Conservation (phyloP, 2,329 filamentous ascomycete genomes). For the Trichoderma lentiforme region DNA sequence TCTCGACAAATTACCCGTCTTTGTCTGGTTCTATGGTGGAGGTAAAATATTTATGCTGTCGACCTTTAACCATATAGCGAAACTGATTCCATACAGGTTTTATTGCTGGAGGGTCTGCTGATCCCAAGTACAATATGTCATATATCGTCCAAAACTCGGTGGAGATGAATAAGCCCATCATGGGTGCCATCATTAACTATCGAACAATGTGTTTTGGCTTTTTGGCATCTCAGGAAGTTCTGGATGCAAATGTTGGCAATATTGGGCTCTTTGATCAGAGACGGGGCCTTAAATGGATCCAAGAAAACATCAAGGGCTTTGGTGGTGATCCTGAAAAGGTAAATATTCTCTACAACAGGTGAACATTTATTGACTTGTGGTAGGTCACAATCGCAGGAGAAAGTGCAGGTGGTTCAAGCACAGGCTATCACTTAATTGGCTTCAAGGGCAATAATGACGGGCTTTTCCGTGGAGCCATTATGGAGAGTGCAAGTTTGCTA, state of each 20-base stretch:
- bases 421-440: not conserved
- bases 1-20: not conserved
- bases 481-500: not conserved
- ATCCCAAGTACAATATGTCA: constrained; percentile 1
- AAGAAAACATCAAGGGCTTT: not conserved
- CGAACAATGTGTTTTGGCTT: constrained; percentile 1
- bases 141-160: not conserved
- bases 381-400: not conserved
- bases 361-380: not conserved
- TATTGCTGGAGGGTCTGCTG: not conserved
- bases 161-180: constrained; percentile 1
- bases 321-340: constrained; percentile 1
- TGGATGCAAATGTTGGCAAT: not conserved
- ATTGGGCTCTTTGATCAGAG: not conserved
- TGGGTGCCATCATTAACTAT: not conserved
- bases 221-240: not conserved
- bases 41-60: not conserved
- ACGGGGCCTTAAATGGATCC: not conserved
- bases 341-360: not conserved
- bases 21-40: not conserved
- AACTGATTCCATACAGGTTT: not conserved
- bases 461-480: not conserved
- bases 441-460: constrained; percentile 1
- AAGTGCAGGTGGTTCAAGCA: not conserved
- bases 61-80: not conserved